Conservation (phyloP, 164 flowering plant genomes). For the Houttuynia cordata region DNA sequence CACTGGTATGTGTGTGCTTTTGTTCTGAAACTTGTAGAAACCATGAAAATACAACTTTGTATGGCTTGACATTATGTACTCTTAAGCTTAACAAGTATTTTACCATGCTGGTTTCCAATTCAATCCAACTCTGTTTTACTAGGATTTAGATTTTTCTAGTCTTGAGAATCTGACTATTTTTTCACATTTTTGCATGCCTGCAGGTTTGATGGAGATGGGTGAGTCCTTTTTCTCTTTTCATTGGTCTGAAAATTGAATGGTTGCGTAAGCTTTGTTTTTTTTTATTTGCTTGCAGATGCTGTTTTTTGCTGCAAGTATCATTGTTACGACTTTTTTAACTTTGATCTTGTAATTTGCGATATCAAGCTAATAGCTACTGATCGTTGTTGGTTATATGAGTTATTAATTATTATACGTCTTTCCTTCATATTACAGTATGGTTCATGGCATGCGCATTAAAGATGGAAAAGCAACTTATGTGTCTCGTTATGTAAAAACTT, state of each 20-base stretch:
- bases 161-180: slow-evolving; percentile 1
- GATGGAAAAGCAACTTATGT: slow-evolving; percentile 95
- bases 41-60: too few species aligned
- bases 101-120: not conserved
- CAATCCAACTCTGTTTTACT: not conserved
- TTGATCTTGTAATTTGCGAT: not conserved
- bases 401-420: not conserved
- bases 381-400: not conserved
- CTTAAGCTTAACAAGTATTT: too few species aligned
- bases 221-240: slow-evolving; percentile 15
- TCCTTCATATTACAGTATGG: slow-evolving; percentile 46
- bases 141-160: not conserved
- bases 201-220: slow-evolving; percentile 99
- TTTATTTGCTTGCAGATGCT: not conserved
- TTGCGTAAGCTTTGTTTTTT: not conserved
- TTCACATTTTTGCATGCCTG: slow-evolving; percentile 15
- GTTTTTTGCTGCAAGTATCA: not conserved
- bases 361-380: not conserved
- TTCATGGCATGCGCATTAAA: slow-evolving; percentile 90
- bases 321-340: not conserved
- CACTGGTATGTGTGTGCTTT: slow-evolving; percentile 46
- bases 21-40: not conserved
- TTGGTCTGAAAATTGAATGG: not conserved
- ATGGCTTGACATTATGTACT: too few species aligned
- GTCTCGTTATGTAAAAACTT: slow-evolving; percentile 80